Evolutionary conservation across 495 filamentous ascomycete genomes (phyloP), one percentile per base, ranked within the genome.

Genomic region (Aspergillus mulundensis): DNA sequence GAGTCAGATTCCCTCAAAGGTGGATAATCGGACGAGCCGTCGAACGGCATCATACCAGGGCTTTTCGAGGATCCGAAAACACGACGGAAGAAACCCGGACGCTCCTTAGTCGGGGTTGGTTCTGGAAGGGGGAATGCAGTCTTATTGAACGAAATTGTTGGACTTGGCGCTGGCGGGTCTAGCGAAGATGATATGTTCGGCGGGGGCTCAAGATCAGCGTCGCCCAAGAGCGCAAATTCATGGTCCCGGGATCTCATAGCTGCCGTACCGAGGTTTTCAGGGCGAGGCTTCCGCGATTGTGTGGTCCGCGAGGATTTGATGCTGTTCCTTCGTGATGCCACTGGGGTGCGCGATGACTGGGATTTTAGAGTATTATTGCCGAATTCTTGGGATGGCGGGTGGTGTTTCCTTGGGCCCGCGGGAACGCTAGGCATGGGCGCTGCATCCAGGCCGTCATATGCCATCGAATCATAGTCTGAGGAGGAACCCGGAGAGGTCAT

Each of bases 371-470:
- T 73, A 68, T 44, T 73, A 68, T 44, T 74, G 65, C 50, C 69
- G 73, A 62, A 71, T 25, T 75, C 74, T 28, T 62, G 61, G 1
- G 60, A 43, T 2, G 61, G 45, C 4, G 49, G 11, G 14, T 62
- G 58, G 19, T 63, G 51, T 49, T 73, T 73, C 21, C 89, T 81
- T 49, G 92, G 91, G 12, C 92, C 93, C 41, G 77, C 87, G 18
- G 91, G 91, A 46, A 98, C 75, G 39, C 85, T 94, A 20, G 94
- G 94, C 19, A 87, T 91, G 12, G 92, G 93, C 25, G 94, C 94
- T 54, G 92, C 89, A 62, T 96, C 90, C 67, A 86, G 82, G 53
- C 83, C 77, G 60, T 85, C 68, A 51, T 81, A 80, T 10, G 64
- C 28, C 14, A 63, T 49, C n/a, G 64, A 51, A 38, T 70, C 69